Evolutionary conservation across 2,329 filamentous ascomycete species (phyloP), one percentile per base, ranked within the genome.

Genomic region (Trichoderma atroviride): DNA sequence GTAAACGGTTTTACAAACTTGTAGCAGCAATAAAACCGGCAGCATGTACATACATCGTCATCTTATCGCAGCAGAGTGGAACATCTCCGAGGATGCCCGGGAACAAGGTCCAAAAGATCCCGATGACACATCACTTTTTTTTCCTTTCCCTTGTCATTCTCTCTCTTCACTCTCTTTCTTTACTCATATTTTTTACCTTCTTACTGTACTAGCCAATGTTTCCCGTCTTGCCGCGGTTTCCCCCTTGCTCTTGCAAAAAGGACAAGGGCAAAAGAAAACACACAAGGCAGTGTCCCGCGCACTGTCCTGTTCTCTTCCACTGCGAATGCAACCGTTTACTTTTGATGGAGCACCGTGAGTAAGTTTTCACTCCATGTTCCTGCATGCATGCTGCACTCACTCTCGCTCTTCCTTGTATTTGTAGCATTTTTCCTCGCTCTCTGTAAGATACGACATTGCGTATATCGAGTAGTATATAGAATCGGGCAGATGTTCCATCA

Each of bases 331-430:
- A 50, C 19, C 19, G 22, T 22, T 24, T 50, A 47, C 47, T 13
- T 24, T 24, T 50, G 11, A 53, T 57, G 62, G 52, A 31, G 61
- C 47, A 22, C 19, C 35, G 10, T n/a, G 29, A 52, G 29, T n/a
- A 43, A 43, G 40, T 43, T n/a, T 43, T n/a, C 27, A 11, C 63
- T 66, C 63, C 63, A 66, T 47, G 63, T 66, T 66, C 63, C 63
- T 66, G 63, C 63, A 58, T 66, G 37, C 63, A 58, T 58, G 37
- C 63, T 66, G 63, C 63, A 66, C 63, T 66, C 62, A 58, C 52
- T 66, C 63, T 33, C 52, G 22, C 63, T 66, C 19, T 29, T 27
- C 22, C 33, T 33, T 27, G n/a, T 13, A 24, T 10, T 24, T 24
- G 19, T 50, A n/a, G 40, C 7, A 43, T 43, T 10, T 43, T 43